Evolutionary conservation across 75 land plant genomes (phyloP), one percentile per base, ranked within the genome.

Genomic region (Picea sitchensis): DNA sequence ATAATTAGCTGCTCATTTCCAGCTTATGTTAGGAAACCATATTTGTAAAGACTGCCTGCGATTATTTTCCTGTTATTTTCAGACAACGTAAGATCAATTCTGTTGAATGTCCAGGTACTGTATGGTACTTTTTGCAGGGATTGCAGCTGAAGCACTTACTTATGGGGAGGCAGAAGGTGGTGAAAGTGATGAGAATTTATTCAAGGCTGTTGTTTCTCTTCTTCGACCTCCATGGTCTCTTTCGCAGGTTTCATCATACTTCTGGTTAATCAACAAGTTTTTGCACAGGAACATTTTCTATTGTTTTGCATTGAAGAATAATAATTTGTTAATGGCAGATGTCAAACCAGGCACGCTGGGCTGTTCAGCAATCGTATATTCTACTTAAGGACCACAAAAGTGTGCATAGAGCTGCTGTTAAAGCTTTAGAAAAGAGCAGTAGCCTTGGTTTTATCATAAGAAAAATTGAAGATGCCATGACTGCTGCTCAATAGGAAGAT

Each of bases 121-220:
- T 74, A 95, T 96, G 91, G 92, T 96, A 4, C 86, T 94, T 65
- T 96, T 94, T 89, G 94, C 98, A 74, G 98, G 98, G 31, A 94
- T 96, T 84, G 98, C 98, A 32, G 96, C 98, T 65, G 98, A 96
- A 83, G 96, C 94, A 77, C 88, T 96, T 64, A 85, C 94, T 34
- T 96, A 96, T 81, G 98, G 98, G 58, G 97, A 94, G 54, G 98
- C 97, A 6, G 90, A 92, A 83, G 96, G 98, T 75, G 98, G 98
- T 86, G 98, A 96, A 78, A 96, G 88, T 81, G 98, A 96, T 85
- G 98, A 96, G 73, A 96, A 95, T 72, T 77, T 95, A 54, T 95
- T 91, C 73, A 85, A 93, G 67, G 85, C 88, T 65, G 76, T 93
- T 23, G 85, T 90, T 81, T 80, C 88, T 58, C 89, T 86, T 59